Evolutionary conservation across 768 basidiomycete species (phyloP).

Genomic region (Collybia nuda): DNA sequence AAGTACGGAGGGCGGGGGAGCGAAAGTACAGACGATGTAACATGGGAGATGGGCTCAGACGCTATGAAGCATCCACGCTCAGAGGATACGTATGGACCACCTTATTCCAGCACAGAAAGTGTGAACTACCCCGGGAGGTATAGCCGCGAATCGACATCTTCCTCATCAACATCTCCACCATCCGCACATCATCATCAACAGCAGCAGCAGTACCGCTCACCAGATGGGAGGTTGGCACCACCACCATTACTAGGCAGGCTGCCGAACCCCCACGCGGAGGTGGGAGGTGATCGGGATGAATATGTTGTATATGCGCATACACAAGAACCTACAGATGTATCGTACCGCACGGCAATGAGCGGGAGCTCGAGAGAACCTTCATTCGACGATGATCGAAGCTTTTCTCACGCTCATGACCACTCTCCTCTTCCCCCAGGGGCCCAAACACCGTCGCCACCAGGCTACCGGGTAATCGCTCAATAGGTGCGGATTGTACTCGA

Average conservation of each 20-base stretch:
- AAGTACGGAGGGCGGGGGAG: slow-evolving; percentile 8
- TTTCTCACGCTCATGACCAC: neutral
- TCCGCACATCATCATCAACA: neutral
- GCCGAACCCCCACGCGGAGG: neutral
- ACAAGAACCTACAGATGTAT: slow-evolving; percentile 19
- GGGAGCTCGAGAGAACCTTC: slow-evolving; percentile 12
- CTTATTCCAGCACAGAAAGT: slow-evolving; percentile 4
- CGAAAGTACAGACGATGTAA: slow-evolving; percentile 30
- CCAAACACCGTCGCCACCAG: slow-evolving; percentile 9
- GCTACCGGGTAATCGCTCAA: slow-evolving; percentile 3
- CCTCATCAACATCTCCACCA: neutral
- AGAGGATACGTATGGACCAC: slow-evolving; percentile 4
- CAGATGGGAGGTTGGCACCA: neutral
- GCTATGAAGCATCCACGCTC: slow-evolving; percentile 11
- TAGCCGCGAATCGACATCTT: neutral
- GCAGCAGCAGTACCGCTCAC: slow-evolving; percentile 2
- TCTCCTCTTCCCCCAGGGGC: neutral
- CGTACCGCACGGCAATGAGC: slow-evolving; percentile 20
- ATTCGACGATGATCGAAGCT: neutral
- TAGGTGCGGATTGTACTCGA: too few relatives aligned
- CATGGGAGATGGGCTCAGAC: slow-evolving; percentile 24
- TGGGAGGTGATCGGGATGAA: neutral
- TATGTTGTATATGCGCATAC: slow-evolving; percentile 14
- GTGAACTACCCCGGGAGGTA: neutral
- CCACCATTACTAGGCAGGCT: neutral